Evolutionary conservation across 1,139 yeast genomes (phyloP).

Genomic region (Hansenula sp.): DNA sequence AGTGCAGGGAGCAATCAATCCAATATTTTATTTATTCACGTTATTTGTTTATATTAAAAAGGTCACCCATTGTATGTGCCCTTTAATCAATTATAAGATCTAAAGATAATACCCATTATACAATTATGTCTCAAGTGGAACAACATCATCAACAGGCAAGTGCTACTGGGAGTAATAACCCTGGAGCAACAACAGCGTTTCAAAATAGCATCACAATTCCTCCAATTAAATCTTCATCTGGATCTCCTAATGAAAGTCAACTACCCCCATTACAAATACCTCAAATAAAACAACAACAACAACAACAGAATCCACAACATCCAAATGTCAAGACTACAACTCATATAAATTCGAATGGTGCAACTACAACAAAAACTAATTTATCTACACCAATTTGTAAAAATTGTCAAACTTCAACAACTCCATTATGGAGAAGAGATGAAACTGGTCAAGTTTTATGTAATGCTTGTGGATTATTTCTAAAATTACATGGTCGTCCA

Average conservation of each 20-base stretch:
- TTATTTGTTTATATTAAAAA: too few species aligned
- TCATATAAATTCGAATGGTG: constrained; percentile 31
- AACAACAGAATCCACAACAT: constrained; percentile 11
- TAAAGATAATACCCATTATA: not conserved
- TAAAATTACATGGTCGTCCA: constrained; percentile 88
- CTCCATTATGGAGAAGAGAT: constrained; percentile 94
- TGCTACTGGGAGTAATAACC: not conserved
- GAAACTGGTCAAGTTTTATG: constrained; percentile 91
- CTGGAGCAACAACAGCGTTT: not conserved
- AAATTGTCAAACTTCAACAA: constrained; percentile 87
- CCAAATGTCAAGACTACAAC: constrained; percentile 43
- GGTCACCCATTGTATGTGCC: too few species aligned
- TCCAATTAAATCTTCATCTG: not conserved
- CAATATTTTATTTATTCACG: too few species aligned
- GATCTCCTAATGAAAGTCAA: not conserved
- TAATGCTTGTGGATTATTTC: constrained; percentile 91
- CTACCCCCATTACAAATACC: not conserved
- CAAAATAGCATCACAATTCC: constrained; percentile 1
- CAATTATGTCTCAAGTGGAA: constrained; percentile 7
- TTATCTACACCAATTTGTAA: constrained; percentile 72
- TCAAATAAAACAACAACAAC: constrained; percentile 1
- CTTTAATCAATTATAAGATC: not conserved
- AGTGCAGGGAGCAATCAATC: too few species aligned
- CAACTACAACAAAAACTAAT: constrained; percentile 37
- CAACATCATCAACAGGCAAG: constrained; percentile 5